These are phyloP conservation scores for Cicer bijugum DNA, from an alignment of 306 rosid species.

Conservation along the genomic window DNA sequence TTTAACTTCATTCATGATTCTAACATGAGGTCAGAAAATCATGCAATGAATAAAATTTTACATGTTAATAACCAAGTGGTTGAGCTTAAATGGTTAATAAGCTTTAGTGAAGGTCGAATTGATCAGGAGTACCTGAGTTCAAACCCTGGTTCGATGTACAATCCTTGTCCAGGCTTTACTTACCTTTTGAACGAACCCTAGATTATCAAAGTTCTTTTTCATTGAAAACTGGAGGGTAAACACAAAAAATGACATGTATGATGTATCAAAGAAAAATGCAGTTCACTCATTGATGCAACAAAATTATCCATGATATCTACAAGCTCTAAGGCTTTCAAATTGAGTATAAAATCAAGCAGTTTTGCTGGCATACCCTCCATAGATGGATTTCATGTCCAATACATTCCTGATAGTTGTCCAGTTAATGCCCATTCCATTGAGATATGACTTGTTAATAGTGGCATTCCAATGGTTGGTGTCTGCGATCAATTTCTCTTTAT, in stretches of 20 bases:
- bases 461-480: constrained; percentile 90
- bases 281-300: constrained; percentile 38
- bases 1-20: constrained; percentile 12
- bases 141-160: no score
- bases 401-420: constrained; percentile 87
- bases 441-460: constrained; percentile 77
- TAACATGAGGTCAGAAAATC: constrained; percentile 10
- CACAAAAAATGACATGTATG: not conserved
- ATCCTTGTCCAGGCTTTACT: no score
- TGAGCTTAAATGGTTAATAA: no score
- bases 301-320: constrained; percentile 36
- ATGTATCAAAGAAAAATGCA: constrained; percentile 35
- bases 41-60: constrained; percentile 1
- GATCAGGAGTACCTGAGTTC: no score
- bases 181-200: no score
- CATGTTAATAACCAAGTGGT: not conserved
- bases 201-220: no score
- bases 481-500: constrained; percentile 70
- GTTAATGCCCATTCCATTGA: constrained; percentile 84
- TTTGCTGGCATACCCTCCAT: constrained; percentile 81
- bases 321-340: constrained; percentile 36
- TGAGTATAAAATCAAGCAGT: constrained; percentile 35
- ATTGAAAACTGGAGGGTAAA: no score
- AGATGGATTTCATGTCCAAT: constrained; percentile 93
- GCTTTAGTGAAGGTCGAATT: no score